Conservation (phyloP, 2,329 filamentous ascomycete species). For the Fusarium sterilihyphosum region DNA sequence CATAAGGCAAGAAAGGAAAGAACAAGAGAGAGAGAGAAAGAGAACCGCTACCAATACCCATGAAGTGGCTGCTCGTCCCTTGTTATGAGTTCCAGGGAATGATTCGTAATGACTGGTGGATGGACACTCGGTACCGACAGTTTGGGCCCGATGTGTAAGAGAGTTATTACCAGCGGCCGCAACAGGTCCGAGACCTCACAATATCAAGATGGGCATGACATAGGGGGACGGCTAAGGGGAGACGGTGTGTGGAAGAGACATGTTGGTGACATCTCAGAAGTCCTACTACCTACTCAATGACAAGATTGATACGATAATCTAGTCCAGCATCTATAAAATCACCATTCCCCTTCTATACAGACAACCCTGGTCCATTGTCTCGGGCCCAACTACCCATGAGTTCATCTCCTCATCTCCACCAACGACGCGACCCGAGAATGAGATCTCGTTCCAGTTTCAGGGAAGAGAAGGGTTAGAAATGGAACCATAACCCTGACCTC, state of each 20-base stretch:
- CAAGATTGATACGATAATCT: background rate
- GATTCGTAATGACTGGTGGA: slow-evolving; percentile 28
- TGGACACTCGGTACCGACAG: slow-evolving; percentile 37
- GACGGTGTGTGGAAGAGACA: slow-evolving; percentile 7
- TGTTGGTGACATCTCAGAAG: background rate
- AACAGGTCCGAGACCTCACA: slow-evolving; percentile 25
- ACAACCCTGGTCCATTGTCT: slow-evolving; percentile 9
- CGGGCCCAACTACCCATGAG: slow-evolving; percentile 11
- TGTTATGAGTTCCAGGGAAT: slow-evolving; percentile 33
- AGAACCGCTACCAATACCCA: slow-evolving; percentile 3
- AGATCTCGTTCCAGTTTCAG: slow-evolving; percentile 3
- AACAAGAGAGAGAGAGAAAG: background rate
- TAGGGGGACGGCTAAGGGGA: slow-evolving; percentile 8
- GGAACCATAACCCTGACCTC: background rate
- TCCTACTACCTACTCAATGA: background rate
- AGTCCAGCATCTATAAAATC: background rate
- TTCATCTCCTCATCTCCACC: slow-evolving; percentile 34
- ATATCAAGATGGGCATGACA: slow-evolving; percentile 8
- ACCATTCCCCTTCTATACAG: background rate
- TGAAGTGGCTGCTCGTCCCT: slow-evolving; percentile 34
- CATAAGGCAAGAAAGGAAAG: background rate
- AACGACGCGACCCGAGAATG: slow-evolving; percentile 6
- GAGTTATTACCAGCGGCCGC: slow-evolving; percentile 28
- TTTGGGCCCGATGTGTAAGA: slow-evolving; percentile 41
- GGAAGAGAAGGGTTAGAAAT: background rate